These are phyloP conservation scores for Hanseniaspora taiwanica DNA, from an alignment of 805 yeast genomes.

Conservation along the genomic window DNA sequence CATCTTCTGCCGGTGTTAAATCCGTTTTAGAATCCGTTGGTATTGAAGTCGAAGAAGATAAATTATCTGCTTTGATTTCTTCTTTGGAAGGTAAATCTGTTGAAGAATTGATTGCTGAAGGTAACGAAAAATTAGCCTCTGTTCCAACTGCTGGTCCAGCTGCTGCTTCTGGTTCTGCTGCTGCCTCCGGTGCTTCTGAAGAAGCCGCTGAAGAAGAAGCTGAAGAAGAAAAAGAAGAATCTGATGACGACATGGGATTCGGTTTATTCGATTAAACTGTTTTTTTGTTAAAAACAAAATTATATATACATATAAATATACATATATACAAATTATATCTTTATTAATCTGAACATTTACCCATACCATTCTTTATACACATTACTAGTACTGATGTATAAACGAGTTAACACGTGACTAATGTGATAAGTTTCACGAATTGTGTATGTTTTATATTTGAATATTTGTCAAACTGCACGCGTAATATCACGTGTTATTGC, in stretches of 20 bases:
- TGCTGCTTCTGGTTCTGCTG: conserved; percentile 58
- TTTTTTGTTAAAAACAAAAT: no score
- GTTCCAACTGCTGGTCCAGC: conserved; percentile 98
- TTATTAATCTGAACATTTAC: no score
- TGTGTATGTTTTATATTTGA: no score
- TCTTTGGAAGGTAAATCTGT: conserved; percentile 91
- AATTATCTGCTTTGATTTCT: conserved; percentile 64
- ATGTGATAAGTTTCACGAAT: no score
- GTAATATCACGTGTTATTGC: neutral
- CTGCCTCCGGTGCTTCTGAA: conserved; percentile 58
- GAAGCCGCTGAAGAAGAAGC: conserved; percentile 63
- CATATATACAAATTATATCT: no score
- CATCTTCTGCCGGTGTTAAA: conserved; percentile 87
- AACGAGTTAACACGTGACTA: no score
- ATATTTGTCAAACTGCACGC: no score
- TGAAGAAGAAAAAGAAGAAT: conserved; percentile 56
- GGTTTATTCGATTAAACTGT: conserved; percentile 99
- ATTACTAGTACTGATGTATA: no score
- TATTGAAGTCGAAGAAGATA: conserved; percentile 85
- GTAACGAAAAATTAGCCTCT: conserved; percentile 91
- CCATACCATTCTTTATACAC: no score
- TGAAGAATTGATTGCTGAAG: conserved; percentile 84
- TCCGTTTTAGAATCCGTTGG: conserved; percentile 88
- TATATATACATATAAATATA: neutral
- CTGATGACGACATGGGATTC: conserved; percentile 77